Base-by-base conservation (phyloP, 257 asterid species). In the Solanum paucissectum region DNA sequence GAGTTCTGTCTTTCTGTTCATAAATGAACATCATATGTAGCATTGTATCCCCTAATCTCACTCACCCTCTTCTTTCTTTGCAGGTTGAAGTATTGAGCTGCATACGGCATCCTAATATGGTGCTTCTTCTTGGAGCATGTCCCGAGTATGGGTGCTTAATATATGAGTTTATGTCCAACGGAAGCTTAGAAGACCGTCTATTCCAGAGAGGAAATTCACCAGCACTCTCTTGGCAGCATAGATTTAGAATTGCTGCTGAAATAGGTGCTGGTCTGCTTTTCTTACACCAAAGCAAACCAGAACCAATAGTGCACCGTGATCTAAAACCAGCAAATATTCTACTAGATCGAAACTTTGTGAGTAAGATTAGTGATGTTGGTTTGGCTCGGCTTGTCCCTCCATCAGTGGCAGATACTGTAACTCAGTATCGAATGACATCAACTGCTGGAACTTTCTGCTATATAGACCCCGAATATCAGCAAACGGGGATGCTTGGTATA, bases 401-500 rank as follows among this genome's bases (percentile, higher is more conserved):
- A 49, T 93, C 98, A 6, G 94, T 95, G 32, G 94, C 98, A 27
- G 98, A 96, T 87, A 90, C 49, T 66, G 98, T 96, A 27, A 96
- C 99, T 66, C 99, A 96, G 86, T 96, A 96, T 68, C 92, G 95
- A 33, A 93, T 96, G 98, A 96, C 99, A 52, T 95, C 98, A 12
- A 92, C 99, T 23, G 99, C 99, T 21, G 99, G 99, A 73, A 96
- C 99, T 2, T 95, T 96, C 91, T 96, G 99, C 92, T 96, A 96
- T 93, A 96, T 96, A 42, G 99, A 96, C 85, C 99, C 99, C 0
- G 99, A 96, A 93, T 96, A 96, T 83, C 99, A 96, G 91, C 98
- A 96, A 85, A 95, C 99, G 9, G 99, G 98, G 10, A 96, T 96
- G 99, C 99, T 96, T 23, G 98, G 99, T 36, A 96, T 95, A 82